A percentile compares a stretch with the other conserved stretches of the same genome.
Conservation (phyloP, 108 stramenopile genomes). For the Bacterosira constricta region DNA sequence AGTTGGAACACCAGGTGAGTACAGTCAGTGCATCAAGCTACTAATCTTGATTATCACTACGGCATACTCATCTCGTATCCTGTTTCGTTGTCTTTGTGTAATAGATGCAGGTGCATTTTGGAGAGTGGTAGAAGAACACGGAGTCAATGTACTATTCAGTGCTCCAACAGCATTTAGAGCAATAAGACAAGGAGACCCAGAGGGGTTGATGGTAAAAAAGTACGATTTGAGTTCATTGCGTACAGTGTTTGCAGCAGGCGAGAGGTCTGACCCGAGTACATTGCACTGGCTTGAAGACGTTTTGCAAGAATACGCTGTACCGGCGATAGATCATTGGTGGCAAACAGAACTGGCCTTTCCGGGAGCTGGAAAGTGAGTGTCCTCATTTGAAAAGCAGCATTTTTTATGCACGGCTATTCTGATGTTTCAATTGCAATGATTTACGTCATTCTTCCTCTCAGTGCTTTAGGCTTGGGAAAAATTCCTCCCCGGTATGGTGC, state of each 20-base stretch:
- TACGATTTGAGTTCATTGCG: slow-evolving; percentile 56
- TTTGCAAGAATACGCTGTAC: slow-evolving; percentile 29
- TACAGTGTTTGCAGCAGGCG: slow-evolving; percentile 72
- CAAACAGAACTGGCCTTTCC: slow-evolving; percentile 72
- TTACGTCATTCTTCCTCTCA: slow-evolving; percentile 9
- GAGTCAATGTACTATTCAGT: slow-evolving; percentile 70
- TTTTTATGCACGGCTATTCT: too few relatives aligned
- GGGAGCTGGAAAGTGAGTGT: slow-evolving; percentile 25
- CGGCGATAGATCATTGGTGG: slow-evolving; percentile 84
- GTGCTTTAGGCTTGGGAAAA: slow-evolving; percentile 50
- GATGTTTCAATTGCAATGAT: too few relatives aligned
- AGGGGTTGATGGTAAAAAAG: slow-evolving; percentile 33
- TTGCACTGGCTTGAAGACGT: slow-evolving; percentile 61
- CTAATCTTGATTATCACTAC: neutral
- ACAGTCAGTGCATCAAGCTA: neutral
- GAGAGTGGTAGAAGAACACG: slow-evolving; percentile 67
- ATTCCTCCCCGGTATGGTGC: slow-evolving; percentile 49
- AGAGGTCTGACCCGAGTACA: slow-evolving; percentile 75
- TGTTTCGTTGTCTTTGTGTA: neutral
- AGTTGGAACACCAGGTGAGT: slow-evolving; percentile 56
- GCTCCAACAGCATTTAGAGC: slow-evolving; percentile 85
- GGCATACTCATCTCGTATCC: neutral
- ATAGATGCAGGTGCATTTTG: slow-evolving; percentile 76
- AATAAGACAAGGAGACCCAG: slow-evolving; percentile 66
- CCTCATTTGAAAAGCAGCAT: too few relatives aligned